These are phyloP conservation scores for Ogataea paraovalis DNA, from an alignment of 805 yeast species.

Conservation along the genomic window DNA sequence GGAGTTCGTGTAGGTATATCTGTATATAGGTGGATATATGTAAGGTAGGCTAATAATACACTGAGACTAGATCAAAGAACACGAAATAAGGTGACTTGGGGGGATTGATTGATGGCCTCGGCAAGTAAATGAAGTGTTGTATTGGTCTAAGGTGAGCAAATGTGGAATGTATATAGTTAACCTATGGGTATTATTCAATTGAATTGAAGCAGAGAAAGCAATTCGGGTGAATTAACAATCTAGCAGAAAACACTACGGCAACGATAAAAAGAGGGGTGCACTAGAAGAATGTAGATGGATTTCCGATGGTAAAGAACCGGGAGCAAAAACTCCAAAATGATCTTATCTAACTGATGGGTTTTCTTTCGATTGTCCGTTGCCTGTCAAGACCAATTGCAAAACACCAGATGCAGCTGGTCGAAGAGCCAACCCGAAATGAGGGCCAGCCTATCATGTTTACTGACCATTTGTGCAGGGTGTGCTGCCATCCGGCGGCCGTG, in stretches of 20 bases:
- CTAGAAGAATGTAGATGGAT: neutral
- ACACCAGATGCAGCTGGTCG: neutral
- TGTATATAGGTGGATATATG: neutral
- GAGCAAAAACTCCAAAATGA: no score
- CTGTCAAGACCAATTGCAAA: neutral
- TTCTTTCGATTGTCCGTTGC: neutral
- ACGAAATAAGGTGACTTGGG: neutral
- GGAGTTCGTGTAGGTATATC: neutral
- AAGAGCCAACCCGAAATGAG: conserved; percentile 1
- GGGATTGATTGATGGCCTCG: no score
- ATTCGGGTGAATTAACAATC: neutral
- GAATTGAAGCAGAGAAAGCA: neutral
- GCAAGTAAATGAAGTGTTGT: no score
- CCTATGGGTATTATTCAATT: neutral
- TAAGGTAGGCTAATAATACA: neutral
- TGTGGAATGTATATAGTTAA: neutral
- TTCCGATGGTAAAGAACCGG: no score
- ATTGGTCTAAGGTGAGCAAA: no score
- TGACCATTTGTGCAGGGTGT: neutral
- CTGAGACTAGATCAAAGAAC: neutral
- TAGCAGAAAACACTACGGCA: neutral
- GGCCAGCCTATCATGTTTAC: conserved; percentile 1
- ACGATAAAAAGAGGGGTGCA: neutral
- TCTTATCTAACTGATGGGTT: no score
- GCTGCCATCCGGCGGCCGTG: neutral